phyloP scores from a whole-genome alignment of 2,329 filamentous ascomycete genomes.

The Lachnellula willkommii region DNA sequence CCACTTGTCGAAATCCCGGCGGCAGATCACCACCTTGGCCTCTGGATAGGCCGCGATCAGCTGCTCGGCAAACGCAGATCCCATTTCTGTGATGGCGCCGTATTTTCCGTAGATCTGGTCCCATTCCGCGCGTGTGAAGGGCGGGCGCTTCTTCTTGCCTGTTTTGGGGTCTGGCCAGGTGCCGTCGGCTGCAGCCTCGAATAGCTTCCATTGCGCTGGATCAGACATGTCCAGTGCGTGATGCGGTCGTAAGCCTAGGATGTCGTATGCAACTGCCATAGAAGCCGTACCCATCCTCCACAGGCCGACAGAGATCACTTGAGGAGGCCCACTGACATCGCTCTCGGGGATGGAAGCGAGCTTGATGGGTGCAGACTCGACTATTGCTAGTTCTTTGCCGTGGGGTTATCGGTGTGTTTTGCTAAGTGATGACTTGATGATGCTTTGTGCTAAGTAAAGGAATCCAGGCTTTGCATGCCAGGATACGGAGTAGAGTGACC shows the following conservation, averaged over 20 bases:
- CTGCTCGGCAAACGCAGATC: slow-evolving; percentile 25
- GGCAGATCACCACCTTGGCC: slow-evolving; percentile 9
- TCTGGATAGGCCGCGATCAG: slow-evolving; percentile 10
- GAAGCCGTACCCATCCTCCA: slow-evolving; percentile 6
- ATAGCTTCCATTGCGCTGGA: background rate
- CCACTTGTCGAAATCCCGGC: slow-evolving; percentile 9
- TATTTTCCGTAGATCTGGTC: slow-evolving; percentile 31
- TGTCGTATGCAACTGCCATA: slow-evolving; percentile 3
- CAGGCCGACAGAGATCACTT: slow-evolving; percentile 5
- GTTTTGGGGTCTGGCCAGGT: background rate
- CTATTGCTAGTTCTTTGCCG: no score
- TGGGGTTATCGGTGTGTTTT: no score
- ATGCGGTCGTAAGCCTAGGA: slow-evolving; percentile 3
- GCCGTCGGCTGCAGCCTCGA: slow-evolving; percentile 2
- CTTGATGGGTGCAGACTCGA: no score
- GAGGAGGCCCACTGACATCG: background rate
- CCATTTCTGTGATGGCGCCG: slow-evolving; percentile 2
- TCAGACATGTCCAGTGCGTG: slow-evolving; percentile 1
- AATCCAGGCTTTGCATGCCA: no score
- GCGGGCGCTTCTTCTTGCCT: background rate
- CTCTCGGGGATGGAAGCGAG: no score
- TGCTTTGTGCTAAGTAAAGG: no score
- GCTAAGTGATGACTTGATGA: no score
- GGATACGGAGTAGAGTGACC: no score
- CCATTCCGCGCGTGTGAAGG: slow-evolving; percentile 33